Conservation (phyloP, 2,329 filamentous ascomycete genomes). For the Phialophora chinensis region DNA sequence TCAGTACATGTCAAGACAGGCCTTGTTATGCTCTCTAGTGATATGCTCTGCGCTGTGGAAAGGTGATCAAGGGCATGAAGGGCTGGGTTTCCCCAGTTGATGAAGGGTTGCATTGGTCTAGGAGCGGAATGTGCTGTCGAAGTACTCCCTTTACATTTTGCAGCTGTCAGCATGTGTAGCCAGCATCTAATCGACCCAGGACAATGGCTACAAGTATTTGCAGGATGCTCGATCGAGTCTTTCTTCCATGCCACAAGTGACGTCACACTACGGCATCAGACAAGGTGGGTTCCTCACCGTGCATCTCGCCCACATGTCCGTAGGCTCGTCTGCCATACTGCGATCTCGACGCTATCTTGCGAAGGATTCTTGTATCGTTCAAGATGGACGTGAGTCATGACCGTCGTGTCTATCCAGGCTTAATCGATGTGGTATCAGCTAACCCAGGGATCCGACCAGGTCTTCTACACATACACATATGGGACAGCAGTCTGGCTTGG, state of each 20-base stretch:
- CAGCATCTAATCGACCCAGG: not conserved
- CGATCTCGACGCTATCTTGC: not conserved
- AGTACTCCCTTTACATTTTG: conserved; percentile 21
- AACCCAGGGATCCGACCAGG: conserved; percentile 41
- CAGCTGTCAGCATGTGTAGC: conserved; percentile 18
- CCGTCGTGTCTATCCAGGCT: not conserved
- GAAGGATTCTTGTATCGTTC: not conserved
- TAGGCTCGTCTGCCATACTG: not conserved
- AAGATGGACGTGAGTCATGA: conserved; percentile 27
- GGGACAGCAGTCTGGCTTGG: conserved; percentile 52
- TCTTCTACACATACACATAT: conserved; percentile 54
- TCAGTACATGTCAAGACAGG: not conserved
- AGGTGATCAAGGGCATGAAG: conserved; percentile 8
- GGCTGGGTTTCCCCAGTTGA: conserved; percentile 18
- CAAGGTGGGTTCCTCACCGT: not conserved
- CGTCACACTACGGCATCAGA: not conserved
- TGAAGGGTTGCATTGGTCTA: conserved; percentile 30
- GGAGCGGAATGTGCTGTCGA: conserved; percentile 22
- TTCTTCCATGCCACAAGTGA: not conserved
- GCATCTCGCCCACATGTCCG: not conserved
- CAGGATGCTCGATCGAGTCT: not conserved
- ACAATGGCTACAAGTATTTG: conserved; percentile 5
- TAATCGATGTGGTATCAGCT: not conserved
- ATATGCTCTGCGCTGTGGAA: not conserved
- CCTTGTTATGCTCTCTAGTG: not conserved